Evolutionary conservation across 2,329 filamentous ascomycete species (phyloP).

Genomic region (Zasmidium angulare): DNA sequence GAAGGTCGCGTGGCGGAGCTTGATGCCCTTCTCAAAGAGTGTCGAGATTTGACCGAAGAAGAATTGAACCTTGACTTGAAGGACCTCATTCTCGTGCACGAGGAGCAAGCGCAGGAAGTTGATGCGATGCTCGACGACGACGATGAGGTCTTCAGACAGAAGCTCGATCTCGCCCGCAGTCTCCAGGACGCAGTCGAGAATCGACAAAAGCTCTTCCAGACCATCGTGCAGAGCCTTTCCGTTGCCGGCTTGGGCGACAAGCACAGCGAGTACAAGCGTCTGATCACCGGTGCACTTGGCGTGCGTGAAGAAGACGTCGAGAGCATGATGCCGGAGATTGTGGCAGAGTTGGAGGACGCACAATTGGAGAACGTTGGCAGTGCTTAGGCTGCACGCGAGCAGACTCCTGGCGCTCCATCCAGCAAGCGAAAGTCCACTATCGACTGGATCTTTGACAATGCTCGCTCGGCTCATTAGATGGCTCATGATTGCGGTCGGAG

Average conservation of each 20-base stretch:
- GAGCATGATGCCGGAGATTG: conserved; percentile 54
- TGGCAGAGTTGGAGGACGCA: conserved; percentile 48
- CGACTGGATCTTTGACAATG: background rate
- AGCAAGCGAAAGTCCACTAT: background rate
- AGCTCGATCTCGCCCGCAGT: conserved; percentile 58
- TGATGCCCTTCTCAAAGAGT: conserved; percentile 41
- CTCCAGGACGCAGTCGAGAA: conserved; percentile 57
- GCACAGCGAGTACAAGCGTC: conserved; percentile 69
- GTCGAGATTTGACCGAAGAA: conserved; percentile 44
- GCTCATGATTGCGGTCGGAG: no score
- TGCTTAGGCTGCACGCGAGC: conserved; percentile 15
- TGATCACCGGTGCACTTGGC: conserved; percentile 68
- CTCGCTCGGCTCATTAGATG: background rate
- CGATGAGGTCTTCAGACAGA: conserved; percentile 52
- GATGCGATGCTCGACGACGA: conserved; percentile 23
- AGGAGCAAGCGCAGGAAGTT: conserved; percentile 34
- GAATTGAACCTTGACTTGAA: conserved; percentile 44
- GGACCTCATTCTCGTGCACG: conserved; percentile 30
- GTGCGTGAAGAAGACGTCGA: conserved; percentile 69
- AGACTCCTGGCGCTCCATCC: background rate
- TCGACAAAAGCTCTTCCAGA: conserved; percentile 61
- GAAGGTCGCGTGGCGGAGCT: conserved; percentile 36
- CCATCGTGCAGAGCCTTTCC: conserved; percentile 68
- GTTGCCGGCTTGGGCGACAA: conserved; percentile 68
- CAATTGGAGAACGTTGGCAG: conserved; percentile 21